phyloP scores from a whole-genome alignment of 1,284 basidiomycete species.

The Leccinum fallax region DNA sequence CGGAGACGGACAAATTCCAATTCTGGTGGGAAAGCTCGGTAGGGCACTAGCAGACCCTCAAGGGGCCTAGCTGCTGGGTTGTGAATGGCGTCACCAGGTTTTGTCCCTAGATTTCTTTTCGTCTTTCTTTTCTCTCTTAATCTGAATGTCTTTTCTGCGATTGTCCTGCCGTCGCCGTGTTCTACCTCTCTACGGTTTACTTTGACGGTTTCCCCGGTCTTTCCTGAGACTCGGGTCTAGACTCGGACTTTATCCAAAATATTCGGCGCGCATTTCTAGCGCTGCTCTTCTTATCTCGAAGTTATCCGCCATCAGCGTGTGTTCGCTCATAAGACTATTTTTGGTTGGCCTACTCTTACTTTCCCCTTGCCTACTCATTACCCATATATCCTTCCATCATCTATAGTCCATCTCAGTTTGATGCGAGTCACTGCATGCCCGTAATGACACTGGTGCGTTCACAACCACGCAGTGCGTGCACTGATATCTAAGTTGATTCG shows the following conservation, averaged over 20 bases:
- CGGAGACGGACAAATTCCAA: slow-evolving; percentile 46
- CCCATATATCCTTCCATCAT: not conserved
- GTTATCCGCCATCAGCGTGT: not conserved
- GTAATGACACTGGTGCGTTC: not conserved
- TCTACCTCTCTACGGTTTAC: not conserved
- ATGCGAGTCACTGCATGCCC: not conserved
- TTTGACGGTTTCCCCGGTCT: not conserved
- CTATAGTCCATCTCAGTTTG: not conserved
- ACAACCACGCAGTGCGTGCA: not conserved
- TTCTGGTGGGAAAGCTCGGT: slow-evolving; percentile 86
- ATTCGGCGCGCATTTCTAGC: not conserved
- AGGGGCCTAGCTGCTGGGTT: slow-evolving; percentile 51
- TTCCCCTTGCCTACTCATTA: not conserved
- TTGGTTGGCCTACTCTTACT: not conserved
- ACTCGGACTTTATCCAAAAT: not conserved
- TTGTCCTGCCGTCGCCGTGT: not conserved
- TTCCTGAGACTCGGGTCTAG: not conserved
- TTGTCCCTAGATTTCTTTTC: not conserved
- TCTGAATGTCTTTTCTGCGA: not conserved
- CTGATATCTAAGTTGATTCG: not conserved
- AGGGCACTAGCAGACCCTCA: slow-evolving; percentile 38
- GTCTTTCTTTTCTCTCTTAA: not conserved
- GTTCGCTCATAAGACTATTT: not conserved
- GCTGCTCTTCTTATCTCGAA: not conserved
- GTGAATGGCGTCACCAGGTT: not conserved